A percentile compares a stretch with the other conserved stretches of the same genome.
phyloP scores from a whole-genome alignment of 306 rosid genomes.

The Castanea mollissima region DNA sequence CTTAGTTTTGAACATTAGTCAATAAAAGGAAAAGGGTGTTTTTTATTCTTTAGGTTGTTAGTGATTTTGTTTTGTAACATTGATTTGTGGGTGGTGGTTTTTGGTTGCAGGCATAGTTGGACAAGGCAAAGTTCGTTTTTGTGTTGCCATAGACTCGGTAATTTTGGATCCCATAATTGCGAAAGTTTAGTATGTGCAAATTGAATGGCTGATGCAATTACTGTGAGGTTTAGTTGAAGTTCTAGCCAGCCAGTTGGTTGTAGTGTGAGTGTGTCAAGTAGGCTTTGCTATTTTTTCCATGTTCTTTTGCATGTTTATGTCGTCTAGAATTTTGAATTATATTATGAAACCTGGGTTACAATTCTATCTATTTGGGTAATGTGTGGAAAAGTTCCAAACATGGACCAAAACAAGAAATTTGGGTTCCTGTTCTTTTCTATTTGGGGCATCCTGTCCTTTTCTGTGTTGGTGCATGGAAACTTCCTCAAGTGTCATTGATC shows the following conservation, averaged over 20 bases:
- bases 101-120: constrained; percentile 65
- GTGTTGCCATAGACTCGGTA: constrained; percentile 87
- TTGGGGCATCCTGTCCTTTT: not conserved
- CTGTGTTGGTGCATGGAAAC: constrained; percentile 6
- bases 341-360: constrained; percentile 3
- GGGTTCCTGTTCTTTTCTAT: not conserved
- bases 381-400: constrained; percentile 9
- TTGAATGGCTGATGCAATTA: constrained; percentile 8
- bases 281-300: not conserved
- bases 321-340: not conserved
- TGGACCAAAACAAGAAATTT: constrained; percentile 7
- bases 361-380: constrained; percentile 7
- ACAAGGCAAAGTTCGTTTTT: constrained; percentile 48
- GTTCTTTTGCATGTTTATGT: not conserved
- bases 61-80: not conserved
- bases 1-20: not conserved
- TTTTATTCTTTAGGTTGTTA: not conserved
- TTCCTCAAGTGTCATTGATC: constrained; percentile 1
- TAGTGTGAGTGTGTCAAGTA: constrained; percentile 9
- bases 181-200: not conserved
- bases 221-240: constrained; percentile 12
- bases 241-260: constrained; percentile 6
- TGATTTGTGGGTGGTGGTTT: not conserved
- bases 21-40: not conserved
- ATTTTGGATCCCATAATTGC: constrained; percentile 1